These are phyloP conservation scores for Capsella rubella DNA, from an alignment of 441 rosid genomes.

Conservation along the genomic window DNA sequence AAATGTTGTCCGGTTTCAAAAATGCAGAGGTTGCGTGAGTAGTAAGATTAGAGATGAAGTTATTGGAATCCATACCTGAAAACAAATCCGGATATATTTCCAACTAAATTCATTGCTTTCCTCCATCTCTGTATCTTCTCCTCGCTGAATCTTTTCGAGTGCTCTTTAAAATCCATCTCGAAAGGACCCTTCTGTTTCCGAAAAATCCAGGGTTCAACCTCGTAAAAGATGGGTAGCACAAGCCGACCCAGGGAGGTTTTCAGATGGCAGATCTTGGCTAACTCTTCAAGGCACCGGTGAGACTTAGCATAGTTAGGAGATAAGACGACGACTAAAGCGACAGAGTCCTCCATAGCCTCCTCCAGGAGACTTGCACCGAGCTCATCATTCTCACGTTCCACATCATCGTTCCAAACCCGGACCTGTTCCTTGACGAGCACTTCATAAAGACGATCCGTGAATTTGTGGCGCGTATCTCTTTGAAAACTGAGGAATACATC, in stretches of 20 bases:
- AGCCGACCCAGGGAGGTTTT: conserved; percentile 3
- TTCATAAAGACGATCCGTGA: conserved; percentile 46
- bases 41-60: conserved; percentile 10
- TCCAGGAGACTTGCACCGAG: conserved; percentile 30
- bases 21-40: conserved; percentile 2
- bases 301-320: conserved; percentile 50
- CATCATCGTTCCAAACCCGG: conserved; percentile 46
- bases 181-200: conserved; percentile 46
- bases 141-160: conserved; percentile 30
- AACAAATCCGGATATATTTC: conserved; percentile 49
- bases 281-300: conserved; percentile 51
- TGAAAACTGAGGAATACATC: conserved; percentile 68
- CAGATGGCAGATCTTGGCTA: conserved; percentile 47
- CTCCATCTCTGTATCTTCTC: conserved; percentile 50
- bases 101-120: conserved; percentile 51
- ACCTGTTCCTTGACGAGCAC: conserved; percentile 41
- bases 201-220: conserved; percentile 49
- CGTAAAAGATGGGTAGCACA: conserved; percentile 50
- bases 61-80: conserved; percentile 37
- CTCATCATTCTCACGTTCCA: conserved; percentile 43
- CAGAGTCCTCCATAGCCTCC: conserved; percentile 53
- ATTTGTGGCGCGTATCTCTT: conserved; percentile 49
- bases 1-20: too few species aligned
- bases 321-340: conserved; percentile 43
- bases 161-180: conserved; percentile 37